Evolutionary conservation across 352 stramenopile genomes (phyloP).

Genomic region (Phytophthora pinifolia): DNA sequence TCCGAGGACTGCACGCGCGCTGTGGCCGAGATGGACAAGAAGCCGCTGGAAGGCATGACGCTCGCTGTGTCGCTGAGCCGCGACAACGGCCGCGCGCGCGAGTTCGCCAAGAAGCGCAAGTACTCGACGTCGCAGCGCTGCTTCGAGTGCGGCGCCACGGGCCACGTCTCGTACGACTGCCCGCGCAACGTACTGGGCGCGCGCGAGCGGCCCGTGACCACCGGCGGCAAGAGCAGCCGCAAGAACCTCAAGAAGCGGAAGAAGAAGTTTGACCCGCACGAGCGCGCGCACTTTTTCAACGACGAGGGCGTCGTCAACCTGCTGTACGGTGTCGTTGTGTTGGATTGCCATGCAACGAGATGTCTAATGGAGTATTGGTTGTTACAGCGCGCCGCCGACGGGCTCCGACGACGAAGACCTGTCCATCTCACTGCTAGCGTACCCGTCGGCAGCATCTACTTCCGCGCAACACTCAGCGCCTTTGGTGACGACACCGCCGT

Average conservation of each 20-base stretch:
- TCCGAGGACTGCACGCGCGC: constrained; percentile 56
- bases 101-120: constrained; percentile 85
- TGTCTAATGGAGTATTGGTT: constrained; percentile 23
- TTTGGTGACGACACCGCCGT: neutral
- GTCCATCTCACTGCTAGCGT: constrained; percentile 70
- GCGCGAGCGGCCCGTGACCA: constrained; percentile 53
- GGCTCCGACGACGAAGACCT: constrained; percentile 59
- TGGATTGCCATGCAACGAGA: constrained; percentile 1
- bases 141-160: constrained; percentile 81
- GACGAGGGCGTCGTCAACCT: constrained; percentile 60
- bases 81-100: constrained; percentile 77
- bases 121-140: constrained; percentile 65
- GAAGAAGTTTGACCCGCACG: constrained; percentile 58
- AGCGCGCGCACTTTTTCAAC: constrained; percentile 71
- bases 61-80: constrained; percentile 65
- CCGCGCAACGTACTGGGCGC: constrained; percentile 79
- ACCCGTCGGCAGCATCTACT: constrained; percentile 32
- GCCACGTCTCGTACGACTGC: constrained; percentile 85
- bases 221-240: constrained; percentile 47
- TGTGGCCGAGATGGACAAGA: constrained; percentile 59
- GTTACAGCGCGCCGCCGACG: constrained; percentile 43
- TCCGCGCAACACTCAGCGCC: neutral
- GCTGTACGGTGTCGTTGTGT: constrained; percentile 44
- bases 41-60: constrained; percentile 58
- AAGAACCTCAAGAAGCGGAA: constrained; percentile 67